phyloP scores from a whole-genome alignment of 1,284 basidiomycete species.

The Pseudozyma sp. region DNA sequence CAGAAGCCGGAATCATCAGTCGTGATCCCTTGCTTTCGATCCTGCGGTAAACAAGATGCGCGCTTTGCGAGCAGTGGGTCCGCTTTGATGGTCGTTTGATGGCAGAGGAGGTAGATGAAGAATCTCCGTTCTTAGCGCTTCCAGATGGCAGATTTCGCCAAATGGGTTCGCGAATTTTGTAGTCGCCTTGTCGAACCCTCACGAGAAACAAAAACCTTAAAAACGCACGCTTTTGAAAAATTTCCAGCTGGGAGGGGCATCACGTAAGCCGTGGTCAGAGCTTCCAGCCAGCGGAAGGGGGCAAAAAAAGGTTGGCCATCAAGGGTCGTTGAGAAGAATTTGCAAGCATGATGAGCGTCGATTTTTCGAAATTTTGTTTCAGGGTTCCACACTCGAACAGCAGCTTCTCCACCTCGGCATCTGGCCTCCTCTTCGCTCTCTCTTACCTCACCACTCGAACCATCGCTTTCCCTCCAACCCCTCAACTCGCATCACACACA shows the following conservation, averaged over 20 bases:
- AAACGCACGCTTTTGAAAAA: conserved; percentile 3
- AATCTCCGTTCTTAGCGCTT: too few species aligned
- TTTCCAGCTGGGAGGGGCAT: not conserved
- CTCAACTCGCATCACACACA: not conserved
- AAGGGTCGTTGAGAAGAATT: conserved; percentile 46
- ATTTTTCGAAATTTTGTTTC: conserved; percentile 27
- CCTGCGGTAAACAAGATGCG: too few species aligned
- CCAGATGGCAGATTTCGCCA: too few species aligned
- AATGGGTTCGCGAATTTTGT: too few species aligned
- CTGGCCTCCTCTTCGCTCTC: not conserved
- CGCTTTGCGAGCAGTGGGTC: too few species aligned
- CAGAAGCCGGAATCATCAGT: too few species aligned
- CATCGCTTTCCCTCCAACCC: not conserved
- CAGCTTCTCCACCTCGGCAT: conserved; percentile 25
- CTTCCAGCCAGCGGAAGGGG: conserved; percentile 5
- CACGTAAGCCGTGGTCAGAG: conserved; percentile 38
- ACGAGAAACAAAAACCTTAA: too few species aligned
- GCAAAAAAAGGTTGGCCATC: conserved; percentile 6
- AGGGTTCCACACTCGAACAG: conserved; percentile 4
- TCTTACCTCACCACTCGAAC: not conserved
- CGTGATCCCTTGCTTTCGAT: too few species aligned
- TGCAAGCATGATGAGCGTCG: not conserved
- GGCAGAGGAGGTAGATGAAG: too few species aligned
- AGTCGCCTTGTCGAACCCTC: too few species aligned
- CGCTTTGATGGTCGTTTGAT: too few species aligned